These are phyloP conservation scores for Carex myosuroides DNA, from an alignment of 176 grass and related monocot species.

Conservation along the genomic window DNA sequence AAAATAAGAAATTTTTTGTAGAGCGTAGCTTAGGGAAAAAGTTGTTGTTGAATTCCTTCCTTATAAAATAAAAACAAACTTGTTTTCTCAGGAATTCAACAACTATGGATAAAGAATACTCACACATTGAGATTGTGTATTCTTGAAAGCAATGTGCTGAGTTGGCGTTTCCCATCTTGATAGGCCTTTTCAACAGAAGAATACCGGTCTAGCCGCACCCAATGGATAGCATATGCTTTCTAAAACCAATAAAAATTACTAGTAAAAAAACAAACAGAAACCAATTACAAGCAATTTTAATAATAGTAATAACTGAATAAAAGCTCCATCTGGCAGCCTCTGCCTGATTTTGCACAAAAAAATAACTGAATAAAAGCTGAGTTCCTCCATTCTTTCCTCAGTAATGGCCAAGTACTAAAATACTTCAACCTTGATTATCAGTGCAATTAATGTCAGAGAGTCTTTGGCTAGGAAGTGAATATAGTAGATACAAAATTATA, in stretches of 20 bases:
- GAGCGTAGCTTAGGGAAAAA: not conserved
- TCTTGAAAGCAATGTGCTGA: slow-evolving; percentile 63
- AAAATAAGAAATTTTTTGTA: not conserved
- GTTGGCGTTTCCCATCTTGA: slow-evolving; percentile 47
- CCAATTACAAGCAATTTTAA: not conserved
- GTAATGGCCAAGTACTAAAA: not conserved
- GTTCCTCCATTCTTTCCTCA: not conserved
- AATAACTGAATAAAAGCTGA: not conserved
- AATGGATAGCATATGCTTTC: slow-evolving; percentile 89
- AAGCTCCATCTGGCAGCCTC: not conserved
- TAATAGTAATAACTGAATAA: not conserved
- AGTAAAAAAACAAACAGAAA: not conserved
- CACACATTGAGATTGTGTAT: slow-evolving; percentile 71
- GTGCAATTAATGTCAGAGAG: not conserved
- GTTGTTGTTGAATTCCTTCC: not conserved
- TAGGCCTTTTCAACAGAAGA: slow-evolving; percentile 66
- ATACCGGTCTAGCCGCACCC: slow-evolving; percentile 60
- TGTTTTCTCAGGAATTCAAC: not conserved
- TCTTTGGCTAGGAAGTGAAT: not conserved
- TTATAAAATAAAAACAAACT: not conserved
- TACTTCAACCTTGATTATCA: not conserved
- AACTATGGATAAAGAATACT: slow-evolving; percentile 21
- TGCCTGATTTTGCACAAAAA: too few species aligned
- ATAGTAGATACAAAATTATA: not conserved
- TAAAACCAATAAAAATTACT: slow-evolving; percentile 23